A percentile compares a stretch with the other conserved stretches of the same genome.
Conservation (phyloP, 116 monocot species). For the Zostera marina region DNA sequence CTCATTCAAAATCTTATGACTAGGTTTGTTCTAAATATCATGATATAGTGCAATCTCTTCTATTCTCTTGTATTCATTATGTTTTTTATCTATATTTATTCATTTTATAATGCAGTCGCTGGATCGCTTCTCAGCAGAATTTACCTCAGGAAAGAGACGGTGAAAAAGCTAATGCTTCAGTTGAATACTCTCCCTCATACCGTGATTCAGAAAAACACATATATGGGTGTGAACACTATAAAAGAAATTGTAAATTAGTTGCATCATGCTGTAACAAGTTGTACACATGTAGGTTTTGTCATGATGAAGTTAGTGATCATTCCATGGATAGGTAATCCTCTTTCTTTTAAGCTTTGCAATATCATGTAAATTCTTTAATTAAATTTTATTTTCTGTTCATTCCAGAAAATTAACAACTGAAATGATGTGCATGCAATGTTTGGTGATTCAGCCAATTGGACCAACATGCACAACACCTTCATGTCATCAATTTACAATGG, state of each 20-base stretch:
- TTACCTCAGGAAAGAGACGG: slow-evolving; percentile 32
- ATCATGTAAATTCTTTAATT: slow-evolving; percentile 1
- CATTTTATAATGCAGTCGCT: slow-evolving; percentile 41
- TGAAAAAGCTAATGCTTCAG: slow-evolving; percentile 22
- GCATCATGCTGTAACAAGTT: slow-evolving; percentile 94
- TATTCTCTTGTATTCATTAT: too few relatives aligned
- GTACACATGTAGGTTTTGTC: slow-evolving; percentile 95
- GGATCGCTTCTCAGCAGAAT: slow-evolving; percentile 99
- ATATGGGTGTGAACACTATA: slow-evolving; percentile 97
- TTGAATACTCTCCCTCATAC: slow-evolving; percentile 75
- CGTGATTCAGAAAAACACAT: slow-evolving; percentile 60
- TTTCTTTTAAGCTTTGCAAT: neutral
- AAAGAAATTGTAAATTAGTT: slow-evolving; percentile 89
- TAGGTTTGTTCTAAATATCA: slow-evolving; percentile 33
- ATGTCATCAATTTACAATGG: slow-evolving; percentile 69
- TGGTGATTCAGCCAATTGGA: slow-evolving; percentile 79
- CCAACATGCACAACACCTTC: slow-evolving; percentile 62
- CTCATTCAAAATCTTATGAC: slow-evolving; percentile 98
- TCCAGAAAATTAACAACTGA: slow-evolving; percentile 83
- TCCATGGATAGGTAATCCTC: slow-evolving; percentile 80
- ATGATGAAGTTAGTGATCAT: slow-evolving; percentile 99
- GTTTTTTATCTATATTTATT: too few relatives aligned
- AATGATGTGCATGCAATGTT: slow-evolving; percentile 98
- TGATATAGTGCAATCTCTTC: too few relatives aligned
- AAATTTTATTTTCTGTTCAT: slow-evolving; percentile 2